Base-by-base conservation (phyloP, 306 rosid genomes). In the Herpetospermum pedunculosum region DNA sequence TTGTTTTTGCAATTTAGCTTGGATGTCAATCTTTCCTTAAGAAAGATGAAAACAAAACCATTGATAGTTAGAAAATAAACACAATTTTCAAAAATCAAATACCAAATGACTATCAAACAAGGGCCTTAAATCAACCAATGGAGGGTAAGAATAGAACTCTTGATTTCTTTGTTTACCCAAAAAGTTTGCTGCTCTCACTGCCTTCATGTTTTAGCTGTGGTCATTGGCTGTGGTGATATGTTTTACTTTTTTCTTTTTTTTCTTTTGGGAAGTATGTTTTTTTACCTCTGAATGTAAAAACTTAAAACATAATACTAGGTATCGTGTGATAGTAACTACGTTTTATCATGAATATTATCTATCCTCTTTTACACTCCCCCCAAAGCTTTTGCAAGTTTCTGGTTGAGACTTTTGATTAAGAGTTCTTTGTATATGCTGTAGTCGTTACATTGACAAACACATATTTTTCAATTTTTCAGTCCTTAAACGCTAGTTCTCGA, bases 401-500 rank as follows among this genome's bases (percentile, higher is more conserved):
- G 34, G 29, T 21, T 28, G 5, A 14, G 12, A 15, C 43, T 19
- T 77, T 77, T 28, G 37, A 52, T 65, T 15, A 35, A 76, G 50
- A 50, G 21, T 49, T 63, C 16, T 7, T 29, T 70, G 34, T 37
- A 4, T 35, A 19, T 70, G 28, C 68, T 59, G 65, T 44, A 26
- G 55, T 26, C 1, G 6, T 55, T 4, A 69, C 19, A 23, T 26
- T 41, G 25, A 69, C 55, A 18, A 40, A 26, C 55, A 18, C 21
- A 26, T 6, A 4, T 26, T 3, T 44, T 38, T 58, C 47, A 16
- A 70, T 74, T 85, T 21, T 83, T 69, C 99, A 94, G 97, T 82
- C 96, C 28, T 70, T 89, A 64, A 89, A 94, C 75, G 96, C 97
- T 47, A 81, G 84, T 46, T 94, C 99, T 64, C 86, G 99, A 78